A percentile compares a stretch with the other conserved stretches of the same genome.
These are phyloP conservation scores for Durotheca rogersii DNA, from an alignment of 495 filamentous ascomycete genomes.

Conservation along the genomic window DNA sequence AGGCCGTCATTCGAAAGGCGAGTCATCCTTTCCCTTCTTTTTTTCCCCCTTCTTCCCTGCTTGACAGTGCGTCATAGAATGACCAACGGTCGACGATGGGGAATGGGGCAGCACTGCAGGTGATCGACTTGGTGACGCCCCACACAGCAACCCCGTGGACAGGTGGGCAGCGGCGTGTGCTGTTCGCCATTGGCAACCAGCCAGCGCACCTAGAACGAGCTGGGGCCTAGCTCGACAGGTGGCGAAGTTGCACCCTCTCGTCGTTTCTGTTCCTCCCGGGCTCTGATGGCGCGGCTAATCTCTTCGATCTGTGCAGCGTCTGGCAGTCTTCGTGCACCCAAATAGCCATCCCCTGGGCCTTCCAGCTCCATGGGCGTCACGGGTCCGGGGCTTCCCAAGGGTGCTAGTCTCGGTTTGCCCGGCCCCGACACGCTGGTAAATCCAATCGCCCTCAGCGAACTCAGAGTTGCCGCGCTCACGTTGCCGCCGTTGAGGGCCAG, in stretches of 20 bases:
- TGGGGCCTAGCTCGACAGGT: constrained; percentile 20
- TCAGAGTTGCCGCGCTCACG: constrained; percentile 30
- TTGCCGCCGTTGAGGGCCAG: constrained; percentile 44
- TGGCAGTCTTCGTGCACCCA: constrained; percentile 17
- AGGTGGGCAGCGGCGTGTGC: neutral
- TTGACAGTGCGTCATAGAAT: too few relatives aligned
- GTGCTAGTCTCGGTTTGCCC: constrained; percentile 63
- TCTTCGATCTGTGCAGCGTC: constrained; percentile 21
- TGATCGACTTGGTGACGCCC: neutral
- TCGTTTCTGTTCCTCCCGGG: constrained; percentile 27
- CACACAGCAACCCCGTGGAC: neutral
- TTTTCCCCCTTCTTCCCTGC: too few relatives aligned
- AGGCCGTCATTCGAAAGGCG: neutral
- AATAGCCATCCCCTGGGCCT: constrained; percentile 33
- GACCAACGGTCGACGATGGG: neutral
- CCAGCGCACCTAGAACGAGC: constrained; percentile 19
- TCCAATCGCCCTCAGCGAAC: constrained; percentile 36
- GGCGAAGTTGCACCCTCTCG: constrained; percentile 26
- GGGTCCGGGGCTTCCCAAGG: constrained; percentile 72
- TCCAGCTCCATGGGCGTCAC: constrained; percentile 77
- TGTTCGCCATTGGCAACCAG: neutral
- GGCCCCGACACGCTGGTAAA: constrained; percentile 46
- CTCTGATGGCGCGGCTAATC: constrained; percentile 23
- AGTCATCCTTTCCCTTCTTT: too few relatives aligned
- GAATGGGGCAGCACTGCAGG: neutral